Evolutionary conservation across 106 monocot species (phyloP).

Genomic region (Agapanthus africanus): DNA sequence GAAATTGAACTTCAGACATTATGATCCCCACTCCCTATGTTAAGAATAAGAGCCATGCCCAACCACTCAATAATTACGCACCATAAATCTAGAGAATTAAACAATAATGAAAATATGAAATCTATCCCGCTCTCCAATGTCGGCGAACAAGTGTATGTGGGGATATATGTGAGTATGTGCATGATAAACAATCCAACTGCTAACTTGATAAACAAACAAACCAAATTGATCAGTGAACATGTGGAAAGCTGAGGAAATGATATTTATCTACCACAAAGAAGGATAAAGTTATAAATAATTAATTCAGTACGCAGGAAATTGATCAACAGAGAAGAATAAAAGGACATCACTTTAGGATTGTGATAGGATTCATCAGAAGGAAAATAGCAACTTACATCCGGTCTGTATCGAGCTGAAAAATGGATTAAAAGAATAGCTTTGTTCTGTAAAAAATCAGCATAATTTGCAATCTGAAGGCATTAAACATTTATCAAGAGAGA

Average conservation of each 20-base stretch:
- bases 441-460: slow-evolving; percentile 59
- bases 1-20: too few relatives aligned
- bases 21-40: too few relatives aligned
- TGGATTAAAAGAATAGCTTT: slow-evolving; percentile 86
- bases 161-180: too few relatives aligned
- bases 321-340: neutral
- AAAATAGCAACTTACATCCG: slow-evolving; percentile 48
- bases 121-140: neutral
- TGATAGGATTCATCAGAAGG: neutral
- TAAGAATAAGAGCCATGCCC: too few relatives aligned
- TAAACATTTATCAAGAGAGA: slow-evolving; percentile 1
- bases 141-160: too few relatives aligned
- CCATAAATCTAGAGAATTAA: neutral
- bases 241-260: neutral
- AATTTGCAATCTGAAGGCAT: slow-evolving; percentile 37
- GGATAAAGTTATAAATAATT: neutral
- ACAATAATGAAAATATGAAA: neutral
- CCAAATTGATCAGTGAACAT: neutral
- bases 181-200: neutral
- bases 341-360: neutral
- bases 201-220: neutral
- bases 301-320: neutral
- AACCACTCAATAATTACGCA: neutral
- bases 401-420: slow-evolving; percentile 82
- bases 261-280: neutral